Evolutionary conservation across 2,329 filamentous ascomycete species (phyloP), one percentile per base, ranked within the genome.

Genomic region (Nemania diffusa): DNA sequence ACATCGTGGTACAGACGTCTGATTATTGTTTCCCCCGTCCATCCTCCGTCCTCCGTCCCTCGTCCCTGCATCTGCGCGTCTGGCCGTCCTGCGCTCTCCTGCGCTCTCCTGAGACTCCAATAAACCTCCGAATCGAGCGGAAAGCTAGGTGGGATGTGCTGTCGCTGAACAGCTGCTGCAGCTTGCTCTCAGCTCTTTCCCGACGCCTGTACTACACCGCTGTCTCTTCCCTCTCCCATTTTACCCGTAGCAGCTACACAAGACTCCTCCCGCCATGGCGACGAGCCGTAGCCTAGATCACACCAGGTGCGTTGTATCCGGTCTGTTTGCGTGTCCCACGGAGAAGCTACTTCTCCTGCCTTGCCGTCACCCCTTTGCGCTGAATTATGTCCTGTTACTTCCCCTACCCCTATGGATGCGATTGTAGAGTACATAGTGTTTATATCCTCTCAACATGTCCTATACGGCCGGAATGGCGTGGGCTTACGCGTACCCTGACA

Each of bases 241-340:
- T 15, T 42, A 27, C 50, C 32, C 57, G 56, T 29, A 24, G 62
- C 46, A 42, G 63, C 59, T 70, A 64, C 66, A 69, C 66, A 65
- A 66, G 46, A 60, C 62, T 56, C 62, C 46, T 53, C 61, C 64
- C 71, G 71, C 20, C 65, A 78, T 78, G 77, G 72, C 77, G 68
- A 73, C 76, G 11, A 73, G 73, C 52, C 77, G 77, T 65, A 78
- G 72, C 67, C 69, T 78, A 40, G 77, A 78, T 67, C 77, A 78
- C 68, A 75, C 77, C 27, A 78, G 73, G 77, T 78, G 62, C 68
- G 77, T 77, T 52, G 22, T 44, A 9, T 42, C 59, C 29, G 13
- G 40, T 62, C 32, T 40, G 27, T 48, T 65, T 65, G 57, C 57
- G 5, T 62, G 9, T 65, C 57, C 53, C 17, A 20, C n/a, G 26